phyloP scores from a whole-genome alignment of 768 basidiomycete species.

The Hortiboletus campestris region DNA sequence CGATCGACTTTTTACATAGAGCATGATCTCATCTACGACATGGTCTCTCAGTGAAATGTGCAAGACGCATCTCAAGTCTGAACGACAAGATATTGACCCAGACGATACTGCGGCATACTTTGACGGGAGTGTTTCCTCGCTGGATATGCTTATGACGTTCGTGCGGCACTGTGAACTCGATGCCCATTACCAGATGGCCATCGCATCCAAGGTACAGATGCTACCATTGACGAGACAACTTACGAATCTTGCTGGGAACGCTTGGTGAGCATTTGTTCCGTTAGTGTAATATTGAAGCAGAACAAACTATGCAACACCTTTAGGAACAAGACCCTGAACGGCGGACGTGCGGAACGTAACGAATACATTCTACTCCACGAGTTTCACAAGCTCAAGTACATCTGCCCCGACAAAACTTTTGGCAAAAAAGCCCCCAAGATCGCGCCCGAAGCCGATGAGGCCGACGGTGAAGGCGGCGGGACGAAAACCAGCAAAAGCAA shows the following conservation, averaged over 20 bases:
- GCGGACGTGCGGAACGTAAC: slow-evolving; percentile 97
- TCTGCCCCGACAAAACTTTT: slow-evolving; percentile 93
- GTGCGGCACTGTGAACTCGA: slow-evolving; percentile 94
- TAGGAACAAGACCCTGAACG: slow-evolving; percentile 97
- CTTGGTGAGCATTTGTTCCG: slow-evolving; percentile 61
- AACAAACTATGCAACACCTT: background rate
- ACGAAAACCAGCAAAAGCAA: slow-evolving; percentile 59
- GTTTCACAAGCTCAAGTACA: slow-evolving; percentile 93
- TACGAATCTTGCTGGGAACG: slow-evolving; percentile 94
- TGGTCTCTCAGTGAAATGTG: slow-evolving; percentile 99
- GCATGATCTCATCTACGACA: slow-evolving; percentile 96
- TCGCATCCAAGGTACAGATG: slow-evolving; percentile 91
- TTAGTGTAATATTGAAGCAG: background rate
- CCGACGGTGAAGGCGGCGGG: slow-evolving; percentile 44
- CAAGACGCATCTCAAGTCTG: slow-evolving; percentile 78
- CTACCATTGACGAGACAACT: slow-evolving; percentile 89
- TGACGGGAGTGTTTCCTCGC: slow-evolving; percentile 74
- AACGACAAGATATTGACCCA: slow-evolving; percentile 91
- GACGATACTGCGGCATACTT: slow-evolving; percentile 92
- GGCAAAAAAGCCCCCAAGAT: slow-evolving; percentile 66
- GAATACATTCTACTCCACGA: slow-evolving; percentile 99
- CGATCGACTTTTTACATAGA: slow-evolving; percentile 41
- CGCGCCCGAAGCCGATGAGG: slow-evolving; percentile 54
- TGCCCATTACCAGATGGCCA: slow-evolving; percentile 96
- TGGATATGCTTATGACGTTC: slow-evolving; percentile 80